A percentile compares a stretch with the other conserved stretches of the same genome.
These are phyloP conservation scores for Aspergillus fischeri DNA, from an alignment of 2,329 filamentous ascomycete genomes.

Conservation along the genomic window DNA sequence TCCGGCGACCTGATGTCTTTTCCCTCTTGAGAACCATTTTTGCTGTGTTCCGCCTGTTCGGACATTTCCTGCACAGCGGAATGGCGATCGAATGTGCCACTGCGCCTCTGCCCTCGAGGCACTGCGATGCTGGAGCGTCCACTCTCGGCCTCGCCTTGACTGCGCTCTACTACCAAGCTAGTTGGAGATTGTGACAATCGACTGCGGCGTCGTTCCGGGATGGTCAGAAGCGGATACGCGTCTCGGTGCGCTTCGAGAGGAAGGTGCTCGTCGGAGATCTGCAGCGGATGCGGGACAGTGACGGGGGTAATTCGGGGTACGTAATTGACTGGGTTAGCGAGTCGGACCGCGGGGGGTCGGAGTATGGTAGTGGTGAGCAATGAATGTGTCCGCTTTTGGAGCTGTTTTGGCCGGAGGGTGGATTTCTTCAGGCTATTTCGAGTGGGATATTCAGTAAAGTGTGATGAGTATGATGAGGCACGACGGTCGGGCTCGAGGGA, in stretches of 20 bases:
- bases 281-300: conserved; percentile 34
- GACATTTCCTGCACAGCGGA: conserved; percentile 22
- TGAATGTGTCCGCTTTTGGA: conserved; percentile 2
- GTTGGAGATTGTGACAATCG: conserved; percentile 46
- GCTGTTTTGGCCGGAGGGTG: conserved; percentile 4
- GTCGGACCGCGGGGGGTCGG: conserved; percentile 45
- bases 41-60: conserved; percentile 22
- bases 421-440: conserved; percentile 8
- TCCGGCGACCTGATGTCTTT: conserved; percentile 28
- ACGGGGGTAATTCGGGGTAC: conserved; percentile 53
- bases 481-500: conserved; percentile 13
- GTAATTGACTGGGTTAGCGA: conserved; percentile 61
- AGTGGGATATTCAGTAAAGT: conserved; percentile 8
- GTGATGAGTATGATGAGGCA: not conserved
- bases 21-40: conserved; percentile 22
- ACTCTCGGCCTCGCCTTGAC: conserved; percentile 43
- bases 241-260: conserved; percentile 38
- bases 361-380: conserved; percentile 18
- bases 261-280: conserved; percentile 31
- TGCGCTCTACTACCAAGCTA: conserved; percentile 48
- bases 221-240: conserved; percentile 53
- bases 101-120: conserved; percentile 41
- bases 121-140: conserved; percentile 51
- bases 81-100: conserved; percentile 23
- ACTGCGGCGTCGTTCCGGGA: conserved; percentile 55